Conservation (phyloP, 2,329 filamentous ascomycete species). For the Aspergillus sp. region DNA sequence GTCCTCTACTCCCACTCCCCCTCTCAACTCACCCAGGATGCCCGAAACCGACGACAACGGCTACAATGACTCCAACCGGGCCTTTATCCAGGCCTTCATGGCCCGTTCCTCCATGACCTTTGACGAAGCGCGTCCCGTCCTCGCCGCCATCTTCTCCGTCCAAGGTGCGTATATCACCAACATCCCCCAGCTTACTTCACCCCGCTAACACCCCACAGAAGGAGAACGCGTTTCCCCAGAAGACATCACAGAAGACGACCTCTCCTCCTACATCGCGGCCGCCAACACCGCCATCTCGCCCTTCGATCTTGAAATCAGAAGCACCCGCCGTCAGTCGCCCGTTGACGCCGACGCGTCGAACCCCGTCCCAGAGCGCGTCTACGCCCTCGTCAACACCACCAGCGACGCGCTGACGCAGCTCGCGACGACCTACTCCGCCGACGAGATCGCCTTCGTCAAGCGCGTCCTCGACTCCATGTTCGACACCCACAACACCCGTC, state of each 20-base stretch:
- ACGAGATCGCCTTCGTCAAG: constrained; percentile 88
- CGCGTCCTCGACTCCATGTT: constrained; percentile 89
- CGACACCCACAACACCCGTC: constrained; percentile 74
- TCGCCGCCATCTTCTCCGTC: constrained; percentile 72
- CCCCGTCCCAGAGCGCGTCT: constrained; percentile 55
- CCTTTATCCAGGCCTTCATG: constrained; percentile 87
- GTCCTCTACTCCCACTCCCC: too few relatives aligned
- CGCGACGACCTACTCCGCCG: constrained; percentile 73
- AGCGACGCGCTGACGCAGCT: constrained; percentile 83
- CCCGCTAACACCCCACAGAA: constrained; percentile 29
- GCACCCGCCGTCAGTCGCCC: constrained; percentile 65
- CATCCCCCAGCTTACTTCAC: not conserved
- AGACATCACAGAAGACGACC: constrained; percentile 66
- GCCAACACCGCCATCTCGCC: constrained; percentile 71
- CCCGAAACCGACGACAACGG: constrained; percentile 18
- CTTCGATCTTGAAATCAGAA: constrained; percentile 86
- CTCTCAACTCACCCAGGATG: not conserved
- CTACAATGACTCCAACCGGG: constrained; percentile 70
- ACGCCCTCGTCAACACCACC: constrained; percentile 82
- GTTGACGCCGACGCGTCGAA: constrained; percentile 12
- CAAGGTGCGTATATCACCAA: constrained; percentile 38
- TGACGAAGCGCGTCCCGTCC: constrained; percentile 66
- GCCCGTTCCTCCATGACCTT: constrained; percentile 74
- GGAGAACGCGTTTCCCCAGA: constrained; percentile 50
- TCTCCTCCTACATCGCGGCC: constrained; percentile 66